Evolutionary conservation across 257 asterid genomes (phyloP).

Genomic region (Nicotiana benthamiana): DNA sequence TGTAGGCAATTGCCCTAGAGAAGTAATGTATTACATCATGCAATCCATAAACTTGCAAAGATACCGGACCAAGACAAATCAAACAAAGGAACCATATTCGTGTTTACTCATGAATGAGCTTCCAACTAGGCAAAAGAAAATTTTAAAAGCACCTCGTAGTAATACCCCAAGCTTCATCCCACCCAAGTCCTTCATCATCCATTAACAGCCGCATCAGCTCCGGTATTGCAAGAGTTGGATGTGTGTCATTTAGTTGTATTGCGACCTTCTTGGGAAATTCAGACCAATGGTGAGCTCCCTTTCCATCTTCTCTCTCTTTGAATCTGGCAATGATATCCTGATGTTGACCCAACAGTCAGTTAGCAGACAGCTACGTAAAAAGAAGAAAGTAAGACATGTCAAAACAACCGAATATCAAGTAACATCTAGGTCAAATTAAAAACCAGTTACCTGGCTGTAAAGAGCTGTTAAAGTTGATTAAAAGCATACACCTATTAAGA

Average conservation of each 20-base stretch:
- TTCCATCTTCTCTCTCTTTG: slow-evolving; percentile 61
- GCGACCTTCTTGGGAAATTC: slow-evolving; percentile 91
- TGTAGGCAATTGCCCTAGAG: slow-evolving; percentile 86
- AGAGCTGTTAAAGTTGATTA: neutral
- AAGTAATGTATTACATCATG: slow-evolving; percentile 7
- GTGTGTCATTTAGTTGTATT: slow-evolving; percentile 93
- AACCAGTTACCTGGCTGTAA: neutral
- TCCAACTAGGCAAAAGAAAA: slow-evolving; percentile 9
- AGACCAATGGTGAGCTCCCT: slow-evolving; percentile 55
- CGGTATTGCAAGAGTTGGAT: slow-evolving; percentile 95
- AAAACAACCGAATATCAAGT: neutral
- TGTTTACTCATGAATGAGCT: neutral
- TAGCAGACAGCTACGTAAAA: neutral
- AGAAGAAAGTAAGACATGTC: neutral
- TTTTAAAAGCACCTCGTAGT: slow-evolving; percentile 56
- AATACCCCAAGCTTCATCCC: slow-evolving; percentile 99
- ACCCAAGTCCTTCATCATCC: slow-evolving; percentile 92
- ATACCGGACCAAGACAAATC: neutral
- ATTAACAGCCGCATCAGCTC: slow-evolving; percentile 94
- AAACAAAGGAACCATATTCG: slow-evolving; percentile 4
- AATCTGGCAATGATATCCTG: slow-evolving; percentile 90
- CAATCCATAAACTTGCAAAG: neutral
- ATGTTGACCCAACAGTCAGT: slow-evolving; percentile 6
- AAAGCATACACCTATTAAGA: neutral
- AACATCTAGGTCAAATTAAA: neutral